Conservation (phyloP, 2,329 filamentous ascomycete genomes). For the Chaetomium globosum region DNA sequence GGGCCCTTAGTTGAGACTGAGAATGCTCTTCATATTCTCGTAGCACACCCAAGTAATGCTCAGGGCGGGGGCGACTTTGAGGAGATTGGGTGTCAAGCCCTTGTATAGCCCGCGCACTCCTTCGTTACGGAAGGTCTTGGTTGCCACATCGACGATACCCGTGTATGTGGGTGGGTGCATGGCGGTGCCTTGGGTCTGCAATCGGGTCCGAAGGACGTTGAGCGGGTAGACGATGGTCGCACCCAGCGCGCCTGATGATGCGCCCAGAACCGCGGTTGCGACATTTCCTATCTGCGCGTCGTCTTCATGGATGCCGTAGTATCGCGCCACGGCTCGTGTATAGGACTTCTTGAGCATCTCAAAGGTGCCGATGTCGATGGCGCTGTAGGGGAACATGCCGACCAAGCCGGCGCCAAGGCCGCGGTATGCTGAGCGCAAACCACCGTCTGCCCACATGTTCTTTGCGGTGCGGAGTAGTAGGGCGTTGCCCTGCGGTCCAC, state of each 20-base stretch:
- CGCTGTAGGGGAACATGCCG: conserved; percentile 97
- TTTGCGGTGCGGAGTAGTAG: conserved; percentile 80
- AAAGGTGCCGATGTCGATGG: conserved; percentile 94
- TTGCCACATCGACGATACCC: conserved; percentile 85
- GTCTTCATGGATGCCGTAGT: conserved; percentile 74
- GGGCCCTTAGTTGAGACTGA: conserved; percentile 54
- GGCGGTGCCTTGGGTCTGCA: conserved; percentile 93
- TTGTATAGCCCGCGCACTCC: conserved; percentile 88
- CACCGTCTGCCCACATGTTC: conserved; percentile 82
- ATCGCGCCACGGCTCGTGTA: conserved; percentile 68
- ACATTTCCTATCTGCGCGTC: conserved; percentile 81
- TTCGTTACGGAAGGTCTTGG: conserved; percentile 79
- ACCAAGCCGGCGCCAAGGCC: conserved; percentile 91
- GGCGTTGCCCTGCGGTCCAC: conserved; percentile 78
- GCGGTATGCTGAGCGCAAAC: conserved; percentile 78
- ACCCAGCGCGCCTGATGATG: conserved; percentile 86
- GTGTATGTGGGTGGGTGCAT: conserved; percentile 89
- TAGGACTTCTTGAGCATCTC: conserved; percentile 84
- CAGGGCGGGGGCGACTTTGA: conserved; percentile 94
- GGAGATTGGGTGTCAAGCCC: conserved; percentile 87
- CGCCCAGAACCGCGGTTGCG: conserved; percentile 84
- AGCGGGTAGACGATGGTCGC: conserved; percentile 94
- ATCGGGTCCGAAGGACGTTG: conserved; percentile 85
- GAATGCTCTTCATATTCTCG: conserved; percentile 79
- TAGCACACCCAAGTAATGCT: conserved; percentile 95